Base-by-base conservation (phyloP, 2,329 filamentous ascomycete genomes). In the Microthyrium microscopicum region DNA sequence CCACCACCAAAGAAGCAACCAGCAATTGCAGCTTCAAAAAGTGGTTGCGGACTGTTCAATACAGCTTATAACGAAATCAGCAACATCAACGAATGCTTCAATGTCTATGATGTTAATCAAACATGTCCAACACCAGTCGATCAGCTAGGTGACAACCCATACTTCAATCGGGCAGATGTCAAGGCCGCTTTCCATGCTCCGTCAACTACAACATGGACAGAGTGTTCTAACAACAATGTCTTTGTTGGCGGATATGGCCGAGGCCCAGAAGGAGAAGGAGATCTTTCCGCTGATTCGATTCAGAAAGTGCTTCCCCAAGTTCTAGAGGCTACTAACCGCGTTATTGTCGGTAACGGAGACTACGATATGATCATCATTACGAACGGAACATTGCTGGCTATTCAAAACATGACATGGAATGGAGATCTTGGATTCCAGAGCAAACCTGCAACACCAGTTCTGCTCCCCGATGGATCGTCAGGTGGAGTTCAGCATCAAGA, bases 111-210 rank as follows among this genome's bases (percentile, higher is more conserved):
- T 26, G 40, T 43, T 21, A 40, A 31, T 29, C 26, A 37, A 19
- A 34, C 34, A 20, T 44, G 41, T 24, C 42, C 41, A 13, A 33
- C 36, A 12, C 38, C 38, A 6, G 38, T 29, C 4, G 41, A 43
- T 27, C 35, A 31, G 6, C 33, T 44, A 35, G 50, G 53, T 16
- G 85, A 83, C 51, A 45, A 68, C 0, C 76, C 79, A 0, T 44
- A 44, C 29, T 43, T 43, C 36, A 39, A 44, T 24, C 28, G 42
- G 18, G 32, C 31, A 15, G 41, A 44, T 22, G 42, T 44, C 8
- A 40, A 44, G 30, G 26, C 13, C 18, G 42, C 41, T 5, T 17
- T 43, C 15, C 41, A 44, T 30, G 42, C 41, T 5, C 42, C 42
- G 3, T 21, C 39, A 18, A 39, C 41, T 25, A 32, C 39, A 9